Evolutionary conservation across 2,329 filamentous ascomycete genomes (phyloP), one percentile per base, ranked within the genome.

Genomic region (Hymenotorrendiella dingleyae): DNA sequence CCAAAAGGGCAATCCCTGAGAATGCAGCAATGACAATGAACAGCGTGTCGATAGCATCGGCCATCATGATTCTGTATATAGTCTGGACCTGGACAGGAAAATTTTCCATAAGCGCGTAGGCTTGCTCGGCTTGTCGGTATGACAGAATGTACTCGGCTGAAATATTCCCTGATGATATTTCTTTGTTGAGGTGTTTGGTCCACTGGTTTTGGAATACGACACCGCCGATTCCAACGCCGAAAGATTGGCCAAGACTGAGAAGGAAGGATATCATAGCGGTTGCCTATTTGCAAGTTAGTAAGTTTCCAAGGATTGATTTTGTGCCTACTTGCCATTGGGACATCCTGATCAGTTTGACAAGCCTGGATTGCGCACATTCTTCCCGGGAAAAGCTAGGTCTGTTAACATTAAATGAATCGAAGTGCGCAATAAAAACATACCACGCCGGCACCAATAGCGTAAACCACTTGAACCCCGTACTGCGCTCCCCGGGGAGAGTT

Each of bases 191-290:
- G 9, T 42, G 28, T n/a, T 28, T 38, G 17, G 32, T 42, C 45
- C 48, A 51, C 26, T 36, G 16, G 22, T 53, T 53, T 17, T 53
- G 52, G 34, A 58, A 55, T 6, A 55, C 35, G 14, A 45, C 50
- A 28, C 49, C 51, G 10, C 55, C 53, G 24, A 58, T 54, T n/a
- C 50, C 55, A 33, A 58, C 49, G 8, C 54, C 54, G 32, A 58
- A 48, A 6, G 47, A 45, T 40, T 55, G 40, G 9, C 55, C 55
- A 4, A 56, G 36, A 9, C 43, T 63, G 21, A 56, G 54, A 3
- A 57, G 54, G 47, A 53, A 60, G 17, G 48, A 54, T 37, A 48
- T 34, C 16, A 52, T 24, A 22, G 47, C 47, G 1, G 49, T 49
- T 3, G 44, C 47, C 32, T 38, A 20, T n/a, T 4, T 3, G 1